Evolutionary conservation across 495 filamentous ascomycete genomes (phyloP), one percentile per base, ranked within the genome.

Genomic region (Penicillium psychrofluorescens): DNA sequence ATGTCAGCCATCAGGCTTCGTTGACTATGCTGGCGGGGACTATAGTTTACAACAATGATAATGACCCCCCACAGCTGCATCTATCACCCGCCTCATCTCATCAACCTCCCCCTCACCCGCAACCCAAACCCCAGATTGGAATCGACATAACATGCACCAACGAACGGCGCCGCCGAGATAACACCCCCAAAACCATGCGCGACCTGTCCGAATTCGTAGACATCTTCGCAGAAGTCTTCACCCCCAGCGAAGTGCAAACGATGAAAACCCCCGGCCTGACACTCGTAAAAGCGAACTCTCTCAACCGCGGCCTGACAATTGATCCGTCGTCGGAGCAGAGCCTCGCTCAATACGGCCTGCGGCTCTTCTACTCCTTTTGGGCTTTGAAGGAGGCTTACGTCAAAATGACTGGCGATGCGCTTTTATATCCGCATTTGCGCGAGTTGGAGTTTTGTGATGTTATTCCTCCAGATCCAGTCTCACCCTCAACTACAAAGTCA

Each of bases 331-430:
- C 34, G 36, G 61, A 13, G 48, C 22, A 72, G 29, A 43, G n/a
- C 1, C 47, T 70, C 11, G 67, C 84, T 14, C 68, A 76, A 35
- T 76, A 74, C 35, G 77, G 82, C 29, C 68, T 94, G 35, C 72
- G 90, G 2, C 68, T 80, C 6, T 96, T 96, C 62, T 95, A 92
- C 55, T 80, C 89, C 2, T 85, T 84, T 50, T 95, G 88, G 87
- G 88, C 84, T 43, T 71, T 92, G 42, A 86, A 92, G 51, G 90
- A 95, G 66, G 86, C 90, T 1, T 96, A 90, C 65, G 80, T 96
- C 49, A 96, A 96, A 75, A 79, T 96, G 77, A 88, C 86, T 8
- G 90, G 90, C 28, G 89, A 95, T 52, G 90, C 87, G 12, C 68
- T 96, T 38, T 66, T 95, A 30, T 89, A 89, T 4, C 70, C 75